Percentiles rank a stretch among this genome's conserved stretches.
Conservation (phyloP, 306 rosid genomes). For the Dalbergia cochinchinensis region DNA sequence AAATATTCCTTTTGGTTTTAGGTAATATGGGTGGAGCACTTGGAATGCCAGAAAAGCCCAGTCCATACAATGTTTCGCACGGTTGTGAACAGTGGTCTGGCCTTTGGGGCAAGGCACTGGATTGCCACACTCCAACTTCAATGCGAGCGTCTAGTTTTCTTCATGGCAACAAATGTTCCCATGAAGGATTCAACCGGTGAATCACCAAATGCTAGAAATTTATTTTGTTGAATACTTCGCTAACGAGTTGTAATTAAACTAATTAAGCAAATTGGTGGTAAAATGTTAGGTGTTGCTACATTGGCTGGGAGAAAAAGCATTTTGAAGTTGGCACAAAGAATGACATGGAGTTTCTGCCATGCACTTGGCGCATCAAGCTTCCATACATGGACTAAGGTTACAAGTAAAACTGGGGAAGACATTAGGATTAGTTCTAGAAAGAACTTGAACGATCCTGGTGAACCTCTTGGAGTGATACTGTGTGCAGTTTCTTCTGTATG, state of each 20-base stretch:
- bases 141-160: slow-evolving; percentile 77
- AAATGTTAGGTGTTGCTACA: slow-evolving; percentile 77
- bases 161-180: slow-evolving; percentile 98
- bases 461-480: slow-evolving; percentile 85
- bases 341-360: slow-evolving; percentile 81
- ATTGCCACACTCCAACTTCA: slow-evolving; percentile 88
- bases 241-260: neutral
- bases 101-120: slow-evolving; percentile 98
- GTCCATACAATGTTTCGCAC: slow-evolving; percentile 80
- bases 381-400: slow-evolving; percentile 81
- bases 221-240: neutral
- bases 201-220: neutral
- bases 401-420: slow-evolving; percentile 89
- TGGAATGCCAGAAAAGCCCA: slow-evolving; percentile 86
- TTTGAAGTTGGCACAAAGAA: slow-evolving; percentile 89
- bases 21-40: slow-evolving; percentile 97
- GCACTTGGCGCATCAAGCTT: slow-evolving; percentile 92
- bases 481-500: slow-evolving; percentile 96
- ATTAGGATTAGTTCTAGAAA: slow-evolving; percentile 86
- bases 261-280: neutral
- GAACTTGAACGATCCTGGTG: slow-evolving; percentile 93
- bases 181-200: slow-evolving; percentile 80
- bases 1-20: slow-evolving; percentile 27
- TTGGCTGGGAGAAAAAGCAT: slow-evolving; percentile 97
- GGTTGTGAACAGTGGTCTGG: slow-evolving; percentile 80